Evolutionary conservation across 345 rosid genomes (phyloP).

Genomic region (Dimocarpus longan): DNA sequence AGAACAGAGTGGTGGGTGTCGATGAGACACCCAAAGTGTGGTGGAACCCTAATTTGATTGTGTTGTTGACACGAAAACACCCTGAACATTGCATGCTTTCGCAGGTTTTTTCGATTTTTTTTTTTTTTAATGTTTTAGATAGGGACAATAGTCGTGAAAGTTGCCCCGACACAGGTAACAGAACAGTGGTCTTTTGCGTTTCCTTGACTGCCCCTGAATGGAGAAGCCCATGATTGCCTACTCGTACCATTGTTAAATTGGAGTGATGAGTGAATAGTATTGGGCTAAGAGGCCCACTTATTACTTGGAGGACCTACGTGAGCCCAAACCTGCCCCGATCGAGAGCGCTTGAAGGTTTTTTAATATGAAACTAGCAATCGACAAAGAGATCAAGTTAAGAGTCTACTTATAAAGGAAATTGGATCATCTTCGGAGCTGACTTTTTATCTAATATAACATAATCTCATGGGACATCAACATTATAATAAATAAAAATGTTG

Average conservation of each 20-base stretch:
- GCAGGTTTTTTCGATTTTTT: constrained; percentile 1
- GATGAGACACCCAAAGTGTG: constrained; percentile 16
- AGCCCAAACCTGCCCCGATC: too few relatives aligned
- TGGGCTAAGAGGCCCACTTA: not conserved
- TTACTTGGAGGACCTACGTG: too few relatives aligned
- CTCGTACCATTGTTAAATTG: not conserved
- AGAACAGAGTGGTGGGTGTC: not conserved
- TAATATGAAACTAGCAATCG: too few relatives aligned
- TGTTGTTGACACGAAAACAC: constrained; percentile 29
- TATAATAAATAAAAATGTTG: too few relatives aligned
- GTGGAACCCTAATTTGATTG: constrained; percentile 34
- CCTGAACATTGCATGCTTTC: constrained; percentile 48
- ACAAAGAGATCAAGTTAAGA: too few relatives aligned
- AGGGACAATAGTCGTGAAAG: not conserved
- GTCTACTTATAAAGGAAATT: too few relatives aligned
- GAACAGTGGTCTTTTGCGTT: not conserved
- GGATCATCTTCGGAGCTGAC: too few relatives aligned
- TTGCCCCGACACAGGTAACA: not conserved
- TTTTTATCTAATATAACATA: too few relatives aligned
- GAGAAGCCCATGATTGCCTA: not conserved
- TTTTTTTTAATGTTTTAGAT: not conserved
- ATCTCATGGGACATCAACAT: too few relatives aligned
- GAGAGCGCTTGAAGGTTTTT: too few relatives aligned
- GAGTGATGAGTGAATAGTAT: not conserved
- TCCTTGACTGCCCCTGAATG: not conserved